Evolutionary conservation across 2,329 filamentous ascomycete genomes (phyloP).

Genomic region (Trichoderma pleuroti): DNA sequence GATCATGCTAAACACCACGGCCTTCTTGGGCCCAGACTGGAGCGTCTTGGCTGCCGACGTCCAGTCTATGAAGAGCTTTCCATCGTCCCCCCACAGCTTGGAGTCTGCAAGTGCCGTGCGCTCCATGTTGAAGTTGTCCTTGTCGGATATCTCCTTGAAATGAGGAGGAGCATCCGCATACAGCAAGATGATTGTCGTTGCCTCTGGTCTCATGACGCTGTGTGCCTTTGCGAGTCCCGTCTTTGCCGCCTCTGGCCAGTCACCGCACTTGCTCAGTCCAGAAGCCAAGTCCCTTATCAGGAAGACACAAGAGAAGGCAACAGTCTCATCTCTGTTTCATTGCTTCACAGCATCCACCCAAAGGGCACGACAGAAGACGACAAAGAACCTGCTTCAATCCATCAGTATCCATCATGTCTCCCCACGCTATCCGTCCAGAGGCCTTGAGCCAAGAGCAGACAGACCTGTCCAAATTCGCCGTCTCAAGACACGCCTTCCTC

Average conservation of each 20-base stretch:
- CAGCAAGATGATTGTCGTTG: conserved; percentile 47
- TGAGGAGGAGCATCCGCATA: conserved; percentile 50
- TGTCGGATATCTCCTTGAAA: conserved; percentile 30
- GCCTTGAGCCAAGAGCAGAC: conserved; percentile 22
- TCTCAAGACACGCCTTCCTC: conserved; percentile 68
- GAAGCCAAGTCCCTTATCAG: no score
- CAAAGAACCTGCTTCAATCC: neutral
- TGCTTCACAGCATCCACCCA: neutral
- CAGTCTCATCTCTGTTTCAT: neutral
- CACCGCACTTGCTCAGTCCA: no score
- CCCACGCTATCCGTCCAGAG: conserved; percentile 36
- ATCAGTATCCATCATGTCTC: conserved; percentile 37
- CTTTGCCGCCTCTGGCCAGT: conserved; percentile 48
- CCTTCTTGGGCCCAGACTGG: conserved; percentile 33
- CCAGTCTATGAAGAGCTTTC: conserved; percentile 44
- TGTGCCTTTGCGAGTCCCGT: conserved; percentile 47
- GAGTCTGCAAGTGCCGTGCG: conserved; percentile 21
- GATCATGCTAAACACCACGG: conserved; percentile 44
- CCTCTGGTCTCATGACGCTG: conserved; percentile 44
- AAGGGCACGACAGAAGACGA: neutral
- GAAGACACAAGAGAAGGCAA: no score
- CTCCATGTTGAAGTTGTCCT: conserved; percentile 31
- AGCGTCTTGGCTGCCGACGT: conserved; percentile 36
- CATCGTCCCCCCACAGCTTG: conserved; percentile 31
- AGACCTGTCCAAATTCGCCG: conserved; percentile 35